A percentile compares a stretch with the other conserved stretches of the same genome.
These are phyloP conservation scores for Acer negundo DNA, from an alignment of 345 rosid species.

Conservation along the genomic window DNA sequence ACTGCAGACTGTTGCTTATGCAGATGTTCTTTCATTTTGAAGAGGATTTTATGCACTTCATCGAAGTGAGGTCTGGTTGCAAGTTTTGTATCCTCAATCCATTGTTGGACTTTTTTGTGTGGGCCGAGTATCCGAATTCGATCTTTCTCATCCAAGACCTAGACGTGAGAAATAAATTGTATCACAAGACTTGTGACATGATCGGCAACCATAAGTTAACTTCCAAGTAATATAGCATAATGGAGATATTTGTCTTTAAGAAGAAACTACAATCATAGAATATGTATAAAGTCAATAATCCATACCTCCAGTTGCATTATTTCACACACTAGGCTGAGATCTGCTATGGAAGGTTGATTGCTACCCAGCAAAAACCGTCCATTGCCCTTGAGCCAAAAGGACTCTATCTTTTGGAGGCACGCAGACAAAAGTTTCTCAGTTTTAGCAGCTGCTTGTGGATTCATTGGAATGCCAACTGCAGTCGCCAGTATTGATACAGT, in stretches of 20 bases:
- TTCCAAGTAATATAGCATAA: too few species aligned
- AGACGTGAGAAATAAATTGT: conserved; percentile 13
- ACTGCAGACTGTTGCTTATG: conserved; percentile 29
- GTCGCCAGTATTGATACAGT: conserved; percentile 57
- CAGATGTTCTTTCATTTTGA: conserved; percentile 40
- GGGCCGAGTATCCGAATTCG: conserved; percentile 55
- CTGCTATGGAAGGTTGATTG: conserved; percentile 84
- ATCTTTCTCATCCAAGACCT: conserved; percentile 75
- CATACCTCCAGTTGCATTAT: conserved; percentile 77
- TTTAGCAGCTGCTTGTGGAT: conserved; percentile 64
- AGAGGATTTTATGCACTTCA: conserved; percentile 60
- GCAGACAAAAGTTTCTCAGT: conserved; percentile 54
- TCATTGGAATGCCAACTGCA: conserved; percentile 48
- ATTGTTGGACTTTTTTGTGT: conserved; percentile 64
- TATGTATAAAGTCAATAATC: conserved; percentile 5
- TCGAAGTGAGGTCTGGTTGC: conserved; percentile 78
- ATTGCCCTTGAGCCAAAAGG: conserved; percentile 77
- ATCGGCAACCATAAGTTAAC: background rate
- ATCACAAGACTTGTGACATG: background rate
- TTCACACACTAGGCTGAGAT: conserved; percentile 83
- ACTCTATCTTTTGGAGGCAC: conserved; percentile 61
- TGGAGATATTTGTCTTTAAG: background rate
- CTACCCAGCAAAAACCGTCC: conserved; percentile 68
- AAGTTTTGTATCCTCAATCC: conserved; percentile 70
- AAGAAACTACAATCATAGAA: background rate